Evolutionary conservation across 2,329 filamentous ascomycete genomes (phyloP).

Genomic region (Neoarthrinium moseri): DNA sequence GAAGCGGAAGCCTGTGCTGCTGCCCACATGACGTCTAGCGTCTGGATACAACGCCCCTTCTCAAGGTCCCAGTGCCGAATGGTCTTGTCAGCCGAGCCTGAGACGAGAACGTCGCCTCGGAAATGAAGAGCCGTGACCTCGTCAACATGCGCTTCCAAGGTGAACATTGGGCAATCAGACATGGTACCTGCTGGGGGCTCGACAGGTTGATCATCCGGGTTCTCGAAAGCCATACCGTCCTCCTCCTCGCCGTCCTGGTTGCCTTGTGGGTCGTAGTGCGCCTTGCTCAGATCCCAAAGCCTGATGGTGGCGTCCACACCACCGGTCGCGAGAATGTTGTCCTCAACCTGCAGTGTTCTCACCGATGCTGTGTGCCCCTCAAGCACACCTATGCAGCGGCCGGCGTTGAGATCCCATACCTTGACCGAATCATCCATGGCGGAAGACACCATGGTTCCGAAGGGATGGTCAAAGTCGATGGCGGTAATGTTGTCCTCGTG

Average conservation of each 20-base stretch:
- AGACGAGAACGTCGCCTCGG: slow-evolving; percentile 83
- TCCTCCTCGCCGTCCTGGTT: slow-evolving; percentile 58
- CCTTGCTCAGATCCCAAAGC: slow-evolving; percentile 90
- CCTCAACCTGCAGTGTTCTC: slow-evolving; percentile 86
- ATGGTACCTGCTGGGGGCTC: slow-evolving; percentile 77
- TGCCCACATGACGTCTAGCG: slow-evolving; percentile 96
- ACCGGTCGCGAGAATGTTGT: slow-evolving; percentile 92
- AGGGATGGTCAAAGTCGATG: slow-evolving; percentile 94
- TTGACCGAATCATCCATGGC: slow-evolving; percentile 90
- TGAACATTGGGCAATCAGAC: slow-evolving; percentile 85
- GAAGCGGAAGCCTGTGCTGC: slow-evolving; percentile 82
- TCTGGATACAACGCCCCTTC: slow-evolving; percentile 96
- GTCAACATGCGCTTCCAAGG: slow-evolving; percentile 85
- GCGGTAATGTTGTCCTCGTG: slow-evolving; percentile 87
- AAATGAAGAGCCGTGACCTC: slow-evolving; percentile 95
- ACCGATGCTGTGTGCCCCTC: slow-evolving; percentile 96
- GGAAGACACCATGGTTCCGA: slow-evolving; percentile 90
- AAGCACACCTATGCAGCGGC: slow-evolving; percentile 84
- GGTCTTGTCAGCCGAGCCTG: slow-evolving; percentile 95
- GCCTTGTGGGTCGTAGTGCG: slow-evolving; percentile 74
- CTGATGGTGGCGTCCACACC: slow-evolving; percentile 93
- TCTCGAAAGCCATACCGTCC: slow-evolving; percentile 71
- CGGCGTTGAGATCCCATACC: slow-evolving; percentile 95
- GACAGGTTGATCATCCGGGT: slow-evolving; percentile 65
- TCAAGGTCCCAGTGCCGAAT: slow-evolving; percentile 96